These are phyloP conservation scores for Aspergillus carbonarius DNA, from an alignment of 2,329 filamentous ascomycete species.

Conservation along the genomic window DNA sequence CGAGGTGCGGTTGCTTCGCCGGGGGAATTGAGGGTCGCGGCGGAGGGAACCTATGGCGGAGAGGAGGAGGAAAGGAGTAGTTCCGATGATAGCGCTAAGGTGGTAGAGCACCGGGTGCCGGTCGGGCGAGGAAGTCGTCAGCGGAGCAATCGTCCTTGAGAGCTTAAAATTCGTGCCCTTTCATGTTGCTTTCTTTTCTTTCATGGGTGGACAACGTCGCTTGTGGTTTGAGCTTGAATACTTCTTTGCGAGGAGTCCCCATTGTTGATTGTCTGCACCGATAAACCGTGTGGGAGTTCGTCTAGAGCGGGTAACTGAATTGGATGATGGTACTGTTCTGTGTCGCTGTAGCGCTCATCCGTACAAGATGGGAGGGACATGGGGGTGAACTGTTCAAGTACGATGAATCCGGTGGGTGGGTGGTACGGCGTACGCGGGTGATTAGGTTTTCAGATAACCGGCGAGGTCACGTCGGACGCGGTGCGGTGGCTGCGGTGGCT, in stretches of 20 bases:
- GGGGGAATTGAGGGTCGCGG: conserved; percentile 19
- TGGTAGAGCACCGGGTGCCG: conserved; percentile 26
- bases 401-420: neutral
- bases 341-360: neutral
- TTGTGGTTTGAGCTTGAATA: conserved; percentile 10
- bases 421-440: too few relatives aligned
- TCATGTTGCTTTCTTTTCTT: conserved; percentile 5
- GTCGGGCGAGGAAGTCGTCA: conserved; percentile 23
- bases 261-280: neutral
- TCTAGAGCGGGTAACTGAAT: neutral
- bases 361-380: neutral
- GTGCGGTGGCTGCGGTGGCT: too few relatives aligned
- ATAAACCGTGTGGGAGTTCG: conserved; percentile 14
- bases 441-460: too few relatives aligned
- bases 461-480: too few relatives aligned
- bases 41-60: conserved; percentile 15
- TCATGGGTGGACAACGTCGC: conserved; percentile 8
- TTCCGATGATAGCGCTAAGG: conserved; percentile 28
- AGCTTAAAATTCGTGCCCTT: conserved; percentile 11
- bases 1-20: conserved; percentile 11
- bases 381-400: neutral
- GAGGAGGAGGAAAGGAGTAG: conserved; percentile 20
- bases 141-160: conserved; percentile 24
- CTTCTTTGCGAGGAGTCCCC: conserved; percentile 3
- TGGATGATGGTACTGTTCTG: neutral